Base-by-base conservation (phyloP, 2,329 filamentous ascomycete genomes). In the Colletotrichum falcatum region DNA sequence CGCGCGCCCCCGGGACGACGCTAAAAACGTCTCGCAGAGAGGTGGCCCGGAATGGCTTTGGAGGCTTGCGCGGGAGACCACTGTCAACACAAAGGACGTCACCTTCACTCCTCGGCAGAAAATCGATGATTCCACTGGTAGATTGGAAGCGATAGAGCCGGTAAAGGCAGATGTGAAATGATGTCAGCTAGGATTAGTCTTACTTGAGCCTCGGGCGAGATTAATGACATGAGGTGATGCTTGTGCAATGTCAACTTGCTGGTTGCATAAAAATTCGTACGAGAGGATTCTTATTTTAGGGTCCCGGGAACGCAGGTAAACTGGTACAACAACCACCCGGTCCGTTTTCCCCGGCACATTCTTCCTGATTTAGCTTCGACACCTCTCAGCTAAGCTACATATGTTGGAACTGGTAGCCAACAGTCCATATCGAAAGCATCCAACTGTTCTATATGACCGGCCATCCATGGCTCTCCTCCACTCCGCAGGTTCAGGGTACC, bases 1-100 rank as follows among this genome's bases (percentile, higher is more conserved):
- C 3, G 7, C n/a, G n/a, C n/a, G n/a, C n/a, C n/a, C 5, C 0
- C 12, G 12, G n/a, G 20, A 53, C 35, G 9, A 20, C 2, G 18
- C 62, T 70, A 37, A 68, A 42, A 23, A 20, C n/a, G n/a, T 2
- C 37, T 33, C 6, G 30, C 35, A 77, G 75, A 65, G 74, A 35
- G 75, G 65, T 8, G 73, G 72, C 3, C 75, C 75, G 1, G 72
- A 75, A 9, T 76, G 75, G 75, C 6, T 75, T 5, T 73, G 67
- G 67, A 58, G 67, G 5, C 18, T 62, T 14, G 67, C 30, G 7
- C 46, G 67, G 20, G 67, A 70, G 16, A 67, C 67, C 1, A 67
- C 67, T 14, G 67, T 37, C 0, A 67, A 39, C 16, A 49, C 58
- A 1, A 67, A 62, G 26, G 51, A 67, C 18, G 49, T 70, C 11